Evolutionary conservation across 495 filamentous ascomycete species (phyloP), one percentile per base, ranked within the genome.

Genomic region (Cercophora scortea): DNA sequence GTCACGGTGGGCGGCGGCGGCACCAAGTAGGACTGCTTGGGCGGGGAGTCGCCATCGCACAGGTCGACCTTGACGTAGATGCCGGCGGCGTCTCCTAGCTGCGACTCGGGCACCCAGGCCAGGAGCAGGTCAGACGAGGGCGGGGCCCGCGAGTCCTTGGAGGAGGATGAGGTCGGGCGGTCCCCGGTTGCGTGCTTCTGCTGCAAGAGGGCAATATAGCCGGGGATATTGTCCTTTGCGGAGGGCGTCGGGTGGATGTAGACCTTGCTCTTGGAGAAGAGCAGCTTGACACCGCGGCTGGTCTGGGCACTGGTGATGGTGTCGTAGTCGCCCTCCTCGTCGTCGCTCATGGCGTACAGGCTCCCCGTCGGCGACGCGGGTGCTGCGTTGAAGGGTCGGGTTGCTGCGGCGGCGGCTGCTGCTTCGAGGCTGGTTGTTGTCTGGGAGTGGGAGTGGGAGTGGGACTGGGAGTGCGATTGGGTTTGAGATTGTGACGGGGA

Each of bases 231-330:
- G 70, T 98, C 94, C 73, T 88, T 93, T 7, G 92, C 77, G 2
- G 90, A 93, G 1, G 94, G 85, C 0, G 89, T 91, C 0, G 94
- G 93, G 68, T 98, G 93, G n/a, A 98, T 83, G 63, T 97, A 98
- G 64, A 98, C 89, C 76, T 98, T 98, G 84, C 90, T 96, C 71
- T 98, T 98, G 19, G 90, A 90, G 61, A 85, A 96, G 25, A 98
- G 72, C n/a, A 98, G 75, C 73, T 96, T 98, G 41, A 98, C 94
- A 6, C 93, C 92, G 53, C 83, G 80, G 2, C 88, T 85, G 1
- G 86, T 82, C 49, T 74, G 80, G 12, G 84, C 83, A 65, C 94
- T 89, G 9, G 89, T 89, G 67, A 98, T 93, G 18, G 91, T 97
- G 64, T 91, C 88, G 71, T 98, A 98, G 57, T 90, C 93, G 57